phyloP scores from a whole-genome alignment of 768 basidiomycete species.

The Calocera viscosa region DNA sequence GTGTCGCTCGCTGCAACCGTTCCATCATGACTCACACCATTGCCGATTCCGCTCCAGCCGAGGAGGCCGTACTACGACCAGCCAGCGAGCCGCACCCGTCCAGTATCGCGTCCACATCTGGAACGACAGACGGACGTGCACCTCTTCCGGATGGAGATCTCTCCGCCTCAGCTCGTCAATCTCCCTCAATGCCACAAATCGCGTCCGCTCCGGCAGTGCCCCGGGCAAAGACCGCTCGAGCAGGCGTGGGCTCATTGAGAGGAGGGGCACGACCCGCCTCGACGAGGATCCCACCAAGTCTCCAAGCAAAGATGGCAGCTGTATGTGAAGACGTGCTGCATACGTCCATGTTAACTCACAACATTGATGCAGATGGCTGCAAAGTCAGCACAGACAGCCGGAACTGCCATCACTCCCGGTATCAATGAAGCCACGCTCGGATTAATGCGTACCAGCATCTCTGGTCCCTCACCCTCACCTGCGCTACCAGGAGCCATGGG shows the following conservation, averaged over 20 bases:
- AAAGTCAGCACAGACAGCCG: conserved; percentile 15
- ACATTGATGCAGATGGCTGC: conserved; percentile 36
- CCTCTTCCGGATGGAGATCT: neutral
- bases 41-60: neutral
- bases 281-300: conserved; percentile 71
- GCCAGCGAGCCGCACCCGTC: neutral
- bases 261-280: conserved; percentile 18
- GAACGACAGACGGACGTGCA: neutral
- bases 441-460: conserved; percentile 30
- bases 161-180: neutral
- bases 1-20: neutral
- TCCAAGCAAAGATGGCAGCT: conserved; percentile 90
- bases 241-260: neutral
- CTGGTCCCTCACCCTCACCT: conserved; percentile 18
- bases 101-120: neutral
- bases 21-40: neutral
- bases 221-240: neutral
- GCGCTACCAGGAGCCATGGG: conserved; percentile 27
- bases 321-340: conserved; percentile 34
- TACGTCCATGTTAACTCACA: conserved; percentile 17
- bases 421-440: conserved; percentile 34
- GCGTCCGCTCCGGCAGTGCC: neutral
- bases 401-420: conserved; percentile 22
- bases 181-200: neutral
- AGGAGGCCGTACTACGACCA: neutral